Evolutionary conservation across 2,329 filamentous ascomycete species (phyloP), one percentile per base, ranked within the genome.

Genomic region (Cryphonectria radicalis): DNA sequence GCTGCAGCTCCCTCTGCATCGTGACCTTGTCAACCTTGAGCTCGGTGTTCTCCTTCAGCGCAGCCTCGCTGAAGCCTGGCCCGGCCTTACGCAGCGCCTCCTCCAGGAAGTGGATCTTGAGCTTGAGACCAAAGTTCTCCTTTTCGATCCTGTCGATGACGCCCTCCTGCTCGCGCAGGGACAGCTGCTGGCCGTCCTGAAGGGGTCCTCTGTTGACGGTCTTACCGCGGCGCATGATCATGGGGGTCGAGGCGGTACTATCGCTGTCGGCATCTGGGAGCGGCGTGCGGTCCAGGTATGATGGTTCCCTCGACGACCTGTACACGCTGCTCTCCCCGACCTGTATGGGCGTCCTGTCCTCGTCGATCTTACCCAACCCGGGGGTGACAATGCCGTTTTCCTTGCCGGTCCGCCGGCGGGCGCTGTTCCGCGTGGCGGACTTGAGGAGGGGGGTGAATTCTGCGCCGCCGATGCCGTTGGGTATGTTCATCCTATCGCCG

Each of bases 391-490:
- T 85, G 70, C 81, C 85, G 80, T 90, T 92, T 81, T 88, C 89
- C 80, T 88, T 92, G 79, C 87, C 89, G 75, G 79, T 83, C 79
- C 79, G 87, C 73, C 82, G 88, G 81, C 85, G 91, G 84, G 84
- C 92, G 87, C 84, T 94, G 84, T 86, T 95, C 85, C 84, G 86
- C 78, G 88, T 91, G n/a, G 88, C 90, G 35, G 84, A 94, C 81
- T 97, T 97, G 79, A 99, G 89, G 76, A 99, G 84, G 0, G 97
- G 96, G 0, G 96, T 99, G 80, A 99, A 99, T 77, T 99, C 97
- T 76, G 90, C 91, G 68, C 88, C 89, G 62, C 85, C 88, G 59
- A 91, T 82, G 74, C 88, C 87, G 53, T 86, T 84, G 32, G 91
- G 92, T 32, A 94, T 85, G 77, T 94, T 96, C 77, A 89, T 89